These are phyloP conservation scores for Chlamydomonas asymmetrica DNA, from an alignment of 139 green algal genomes.

Conservation along the genomic window DNA sequence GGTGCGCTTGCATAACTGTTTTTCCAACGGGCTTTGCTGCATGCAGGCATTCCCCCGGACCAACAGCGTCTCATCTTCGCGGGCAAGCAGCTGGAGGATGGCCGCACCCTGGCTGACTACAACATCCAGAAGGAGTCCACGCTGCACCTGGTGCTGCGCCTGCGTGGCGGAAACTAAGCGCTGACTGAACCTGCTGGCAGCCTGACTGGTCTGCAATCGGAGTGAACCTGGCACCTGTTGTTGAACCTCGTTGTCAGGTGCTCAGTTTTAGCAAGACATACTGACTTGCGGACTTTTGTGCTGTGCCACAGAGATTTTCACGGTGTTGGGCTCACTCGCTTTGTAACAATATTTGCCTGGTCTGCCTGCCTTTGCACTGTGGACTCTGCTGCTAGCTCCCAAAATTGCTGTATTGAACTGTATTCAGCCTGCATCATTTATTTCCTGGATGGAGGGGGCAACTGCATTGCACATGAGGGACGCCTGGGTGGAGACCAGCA, in stretches of 20 bases:
- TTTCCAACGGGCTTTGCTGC: too few species aligned
- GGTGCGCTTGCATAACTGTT: too few species aligned
- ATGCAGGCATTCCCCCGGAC: constrained; percentile 80
- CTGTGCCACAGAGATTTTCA: background rate
- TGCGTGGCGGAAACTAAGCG: constrained; percentile 16
- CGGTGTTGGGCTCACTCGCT: background rate
- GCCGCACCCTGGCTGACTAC: constrained; percentile 91
- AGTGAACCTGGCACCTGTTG: constrained; percentile 96
- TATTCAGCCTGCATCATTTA: too few species aligned
- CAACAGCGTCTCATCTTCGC: constrained; percentile 94
- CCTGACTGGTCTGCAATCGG: too few species aligned
- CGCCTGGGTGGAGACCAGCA: too few species aligned
- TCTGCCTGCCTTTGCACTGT: too few species aligned
- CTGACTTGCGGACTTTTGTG: background rate
- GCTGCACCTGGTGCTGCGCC: constrained; percentile 71
- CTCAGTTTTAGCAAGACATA: background rate
- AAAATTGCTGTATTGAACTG: too few species aligned
- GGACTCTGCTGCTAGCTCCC: too few species aligned
- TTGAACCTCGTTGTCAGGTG: constrained; percentile 77
- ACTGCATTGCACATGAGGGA: too few species aligned
- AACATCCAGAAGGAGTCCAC: constrained; percentile 95
- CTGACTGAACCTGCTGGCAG: too few species aligned
- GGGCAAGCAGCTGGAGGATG: constrained; percentile 94
- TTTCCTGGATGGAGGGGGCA: too few species aligned
- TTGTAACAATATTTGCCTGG: too few species aligned